A percentile compares a stretch with the other conserved stretches of the same genome.
phyloP scores from a whole-genome alignment of 2,329 filamentous ascomycete genomes.

The Hyphodiscus sp. region DNA sequence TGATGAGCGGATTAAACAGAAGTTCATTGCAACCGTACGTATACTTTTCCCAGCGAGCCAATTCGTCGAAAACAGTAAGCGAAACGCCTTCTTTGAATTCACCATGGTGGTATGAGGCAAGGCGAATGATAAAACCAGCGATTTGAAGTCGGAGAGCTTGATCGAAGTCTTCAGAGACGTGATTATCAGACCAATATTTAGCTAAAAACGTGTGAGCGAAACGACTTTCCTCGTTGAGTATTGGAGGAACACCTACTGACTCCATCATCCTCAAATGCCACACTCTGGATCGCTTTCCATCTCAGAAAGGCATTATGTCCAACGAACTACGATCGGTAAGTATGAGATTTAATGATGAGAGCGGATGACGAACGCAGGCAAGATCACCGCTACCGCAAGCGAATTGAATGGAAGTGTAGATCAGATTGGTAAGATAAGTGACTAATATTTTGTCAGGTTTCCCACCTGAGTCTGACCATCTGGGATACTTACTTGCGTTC shows the following conservation, averaged over 20 bases:
- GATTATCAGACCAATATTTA: slow-evolving; percentile 32
- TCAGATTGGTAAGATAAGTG: slow-evolving; percentile 72
- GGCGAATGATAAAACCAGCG: slow-evolving; percentile 59
- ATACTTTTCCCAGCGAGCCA: slow-evolving; percentile 68
- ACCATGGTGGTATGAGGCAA: slow-evolving; percentile 61
- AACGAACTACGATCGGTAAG: slow-evolving; percentile 46
- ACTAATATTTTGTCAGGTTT: no score
- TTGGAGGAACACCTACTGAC: no score
- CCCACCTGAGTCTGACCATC: no score
- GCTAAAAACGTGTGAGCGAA: no score
- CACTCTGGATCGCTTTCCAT: slow-evolving; percentile 58
- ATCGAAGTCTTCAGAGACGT: slow-evolving; percentile 72
- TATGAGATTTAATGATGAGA: neutral
- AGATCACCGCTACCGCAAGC: slow-evolving; percentile 66
- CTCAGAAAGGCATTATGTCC: slow-evolving; percentile 72
- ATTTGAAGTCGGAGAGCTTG: slow-evolving; percentile 67
- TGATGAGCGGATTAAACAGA: slow-evolving; percentile 59
- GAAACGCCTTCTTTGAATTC: slow-evolving; percentile 71
- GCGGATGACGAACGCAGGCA: slow-evolving; percentile 6
- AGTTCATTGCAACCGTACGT: slow-evolving; percentile 67
- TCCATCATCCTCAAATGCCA: slow-evolving; percentile 50
- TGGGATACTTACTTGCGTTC: slow-evolving; percentile 46
- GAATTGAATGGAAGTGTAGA: slow-evolving; percentile 68
- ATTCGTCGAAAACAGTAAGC: slow-evolving; percentile 65
- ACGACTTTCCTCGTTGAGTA: no score